phyloP scores from a whole-genome alignment of 768 basidiomycete species.

The Fomitopsis pulvina region DNA sequence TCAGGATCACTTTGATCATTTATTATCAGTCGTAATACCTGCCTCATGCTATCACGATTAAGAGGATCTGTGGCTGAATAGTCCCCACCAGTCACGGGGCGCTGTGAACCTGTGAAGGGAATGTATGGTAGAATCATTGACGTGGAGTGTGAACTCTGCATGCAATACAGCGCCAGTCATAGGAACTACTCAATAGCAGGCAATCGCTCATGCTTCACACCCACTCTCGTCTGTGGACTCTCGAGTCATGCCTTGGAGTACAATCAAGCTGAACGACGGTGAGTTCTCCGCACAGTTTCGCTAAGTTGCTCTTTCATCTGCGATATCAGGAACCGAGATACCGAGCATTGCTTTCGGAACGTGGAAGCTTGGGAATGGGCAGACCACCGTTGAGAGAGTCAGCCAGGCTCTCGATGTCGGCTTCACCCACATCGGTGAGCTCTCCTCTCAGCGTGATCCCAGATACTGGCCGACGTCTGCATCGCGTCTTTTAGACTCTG shows the following conservation, averaged over 20 bases:
- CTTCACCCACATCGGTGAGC: constrained; percentile 56
- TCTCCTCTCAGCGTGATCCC: not conserved
- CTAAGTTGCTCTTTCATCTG: not conserved
- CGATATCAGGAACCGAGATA: constrained; percentile 32
- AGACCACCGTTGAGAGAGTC: constrained; percentile 44
- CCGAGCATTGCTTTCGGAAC: constrained; percentile 59
- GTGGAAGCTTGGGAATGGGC: constrained; percentile 55
- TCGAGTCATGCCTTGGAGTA: constrained; percentile 49
- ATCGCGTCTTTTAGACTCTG: constrained; percentile 39
- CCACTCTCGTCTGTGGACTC: not conserved
- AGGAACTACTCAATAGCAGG: too few relatives aligned
- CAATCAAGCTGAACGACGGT: constrained; percentile 56
- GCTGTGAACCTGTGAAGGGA: too few relatives aligned
- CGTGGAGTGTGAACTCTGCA: too few relatives aligned
- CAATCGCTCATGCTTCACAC: too few relatives aligned
- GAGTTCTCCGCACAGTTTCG: constrained; percentile 7
- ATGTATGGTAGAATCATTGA: too few relatives aligned
- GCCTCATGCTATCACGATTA: too few relatives aligned
- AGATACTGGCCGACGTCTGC: too few relatives aligned
- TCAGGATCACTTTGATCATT: too few relatives aligned
- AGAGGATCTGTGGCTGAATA: too few relatives aligned
- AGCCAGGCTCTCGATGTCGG: constrained; percentile 57
- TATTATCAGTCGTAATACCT: too few relatives aligned
- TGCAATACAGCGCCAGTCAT: too few relatives aligned
- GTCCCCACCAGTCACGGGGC: too few relatives aligned